phyloP scores from a whole-genome alignment of 257 asterid species.

The Solanum virginianum region DNA sequence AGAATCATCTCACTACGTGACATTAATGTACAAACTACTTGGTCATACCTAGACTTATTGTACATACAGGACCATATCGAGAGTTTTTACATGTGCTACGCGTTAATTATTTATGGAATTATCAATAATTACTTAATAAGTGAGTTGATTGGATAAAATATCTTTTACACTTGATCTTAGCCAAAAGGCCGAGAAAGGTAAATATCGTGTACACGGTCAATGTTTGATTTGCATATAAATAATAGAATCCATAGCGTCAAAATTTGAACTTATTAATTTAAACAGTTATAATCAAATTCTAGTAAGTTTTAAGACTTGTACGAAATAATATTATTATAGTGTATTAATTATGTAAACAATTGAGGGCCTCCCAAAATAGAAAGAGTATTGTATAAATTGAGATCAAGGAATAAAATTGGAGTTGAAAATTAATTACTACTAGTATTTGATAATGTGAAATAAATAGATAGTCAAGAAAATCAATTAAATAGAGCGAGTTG shows the following conservation, averaged over 20 bases:
- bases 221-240: neutral
- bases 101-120: too few species aligned
- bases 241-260: neutral
- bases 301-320: neutral
- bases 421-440: neutral
- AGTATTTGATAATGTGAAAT: neutral
- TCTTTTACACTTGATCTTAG: slow-evolving; percentile 16
- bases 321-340: neutral
- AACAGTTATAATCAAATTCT: neutral
- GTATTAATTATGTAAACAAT: neutral
- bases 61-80: neutral
- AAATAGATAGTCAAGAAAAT: neutral
- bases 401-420: neutral
- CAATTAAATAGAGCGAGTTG: neutral
- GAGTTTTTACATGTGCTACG: neutral
- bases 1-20: neutral
- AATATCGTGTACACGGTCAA: too few species aligned
- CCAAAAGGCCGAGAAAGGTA: slow-evolving; percentile 32
- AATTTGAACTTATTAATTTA: neutral
- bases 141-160: neutral
- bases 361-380: neutral
- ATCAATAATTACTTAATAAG: too few species aligned
- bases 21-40: neutral
- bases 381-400: neutral
- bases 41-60: neutral